These are phyloP conservation scores for Syncephalastrum contaminatum DNA, from an alignment of 371 early-diverging fungal genomes.

Conservation along the genomic window DNA sequence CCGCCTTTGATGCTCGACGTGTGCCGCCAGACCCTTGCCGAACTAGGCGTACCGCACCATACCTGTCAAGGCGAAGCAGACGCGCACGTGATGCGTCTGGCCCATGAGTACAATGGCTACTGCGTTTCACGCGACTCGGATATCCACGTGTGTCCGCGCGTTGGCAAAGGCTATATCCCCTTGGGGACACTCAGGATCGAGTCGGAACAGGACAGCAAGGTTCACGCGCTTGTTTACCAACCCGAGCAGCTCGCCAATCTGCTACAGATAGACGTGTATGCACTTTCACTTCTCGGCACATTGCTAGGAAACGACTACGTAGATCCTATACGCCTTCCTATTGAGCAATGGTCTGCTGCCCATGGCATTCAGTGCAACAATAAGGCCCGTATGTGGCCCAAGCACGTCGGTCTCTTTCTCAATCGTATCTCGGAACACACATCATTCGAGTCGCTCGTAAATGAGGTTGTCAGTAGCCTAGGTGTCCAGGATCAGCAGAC, in stretches of 20 bases:
- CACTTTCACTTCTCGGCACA: constrained; percentile 54
- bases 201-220: constrained; percentile 10
- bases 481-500: no score
- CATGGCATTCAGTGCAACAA: constrained; percentile 15
- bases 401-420: constrained; percentile 25
- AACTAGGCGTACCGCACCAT: constrained; percentile 25
- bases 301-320: constrained; percentile 60
- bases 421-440: no score
- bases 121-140: constrained; percentile 62
- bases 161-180: constrained; percentile 56
- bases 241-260: constrained; percentile 36
- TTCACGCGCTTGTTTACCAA: constrained; percentile 45
- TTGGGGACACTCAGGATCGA: constrained; percentile 39
- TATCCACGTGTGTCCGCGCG: constrained; percentile 53
- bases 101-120: constrained; percentile 43
- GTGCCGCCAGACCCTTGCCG: constrained; percentile 43
- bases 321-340: constrained; percentile 26
- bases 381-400: constrained; percentile 28
- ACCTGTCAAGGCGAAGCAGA: constrained; percentile 58
- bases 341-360: constrained; percentile 36
- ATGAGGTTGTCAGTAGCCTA: no score
- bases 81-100: constrained; percentile 43
- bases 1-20: constrained; percentile 57
- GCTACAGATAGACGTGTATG: constrained; percentile 28
- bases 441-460: no score